Evolutionary conservation across 1,284 basidiomycete genomes (phyloP), one percentile per base, ranked within the genome.

Genomic region (Trichosporon sp.): DNA sequence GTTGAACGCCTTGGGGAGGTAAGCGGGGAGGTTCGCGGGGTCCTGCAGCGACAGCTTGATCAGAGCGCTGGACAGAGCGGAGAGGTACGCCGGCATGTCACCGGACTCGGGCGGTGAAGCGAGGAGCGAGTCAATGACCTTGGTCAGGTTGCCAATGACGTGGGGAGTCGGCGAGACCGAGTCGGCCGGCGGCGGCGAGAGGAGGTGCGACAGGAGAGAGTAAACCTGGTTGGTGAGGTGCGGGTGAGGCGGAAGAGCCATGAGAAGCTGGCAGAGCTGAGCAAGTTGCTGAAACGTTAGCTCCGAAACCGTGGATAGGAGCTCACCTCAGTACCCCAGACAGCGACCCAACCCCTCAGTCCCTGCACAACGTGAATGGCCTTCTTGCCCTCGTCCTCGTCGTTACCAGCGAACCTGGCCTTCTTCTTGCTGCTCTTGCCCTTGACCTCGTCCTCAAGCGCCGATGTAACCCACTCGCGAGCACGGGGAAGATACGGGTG

Each of bases 201-300:
- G 90, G 4, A 95, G 86, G 73, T 91, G 90, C 37, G 92, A 88
- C 71, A 97, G 87, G 65, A 93, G 88, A 37, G 90, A 89, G 81
- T 94, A 96, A 19, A 91, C 87, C 46, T 91, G 90, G 81, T 93
- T 90, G 0, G 94, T 91, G 65, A 97, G 88, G 81, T 93, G 95
- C 21, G 91, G 88, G n/a, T 93, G 86, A 66, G 91, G 90, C 40
- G 94, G 92, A 40, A 96, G 88, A 11, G 88, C 86, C 14, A 96
- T 89, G 35, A 97, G 88, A 12, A 89, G 85, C 31, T 88, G 87
- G 32, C 90, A 90, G 70, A 95, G 88, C 19, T 87, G 76, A 7
- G 92, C 89, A 43, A 94, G 86, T 66, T 89, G 87, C 93, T 96
- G 78, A 12, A 67, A 66, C 68, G 35, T 66, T 26, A 73, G 70